A percentile compares a stretch with the other conserved stretches of the same genome.
phyloP scores from a whole-genome alignment of 1,284 basidiomycete species.

The Inonotus obliquus region DNA sequence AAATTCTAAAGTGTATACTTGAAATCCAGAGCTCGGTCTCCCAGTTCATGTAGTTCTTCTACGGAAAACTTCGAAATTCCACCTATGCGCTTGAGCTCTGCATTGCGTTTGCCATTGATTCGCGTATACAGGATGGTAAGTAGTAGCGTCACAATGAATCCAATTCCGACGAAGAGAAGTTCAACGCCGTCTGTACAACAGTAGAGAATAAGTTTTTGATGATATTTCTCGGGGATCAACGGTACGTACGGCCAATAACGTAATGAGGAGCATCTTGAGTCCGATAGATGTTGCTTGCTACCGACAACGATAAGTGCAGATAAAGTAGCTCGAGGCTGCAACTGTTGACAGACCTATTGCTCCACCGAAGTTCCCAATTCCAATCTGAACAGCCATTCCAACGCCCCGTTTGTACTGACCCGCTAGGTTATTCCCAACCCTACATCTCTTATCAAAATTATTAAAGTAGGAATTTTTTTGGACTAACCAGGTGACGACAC shows the following conservation, averaged over 20 bases:
- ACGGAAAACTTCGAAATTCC: conserved; percentile 34
- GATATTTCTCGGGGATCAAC: background rate
- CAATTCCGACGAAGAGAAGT: conserved; percentile 63
- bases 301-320: no score
- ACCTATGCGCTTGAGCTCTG: conserved; percentile 21
- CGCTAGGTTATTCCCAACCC: conserved; percentile 56
- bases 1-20: no score
- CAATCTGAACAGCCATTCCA: conserved; percentile 58
- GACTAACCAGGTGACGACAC: conserved; percentile 58
- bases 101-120: conserved; percentile 44
- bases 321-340: background rate
- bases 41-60: conserved; percentile 19
- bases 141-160: conserved; percentile 47
- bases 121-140: conserved; percentile 46
- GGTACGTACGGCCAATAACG: conserved; percentile 51
- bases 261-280: conserved; percentile 55
- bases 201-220: background rate
- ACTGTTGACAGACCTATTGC: conserved; percentile 40
- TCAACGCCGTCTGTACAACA: conserved; percentile 50
- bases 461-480: background rate
- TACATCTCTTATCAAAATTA: conserved; percentile 15
- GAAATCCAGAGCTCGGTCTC: no score
- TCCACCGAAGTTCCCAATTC: conserved; percentile 52
- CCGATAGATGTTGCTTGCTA: conserved; percentile 48
- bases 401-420: conserved; percentile 66